phyloP scores from a whole-genome alignment of 805 yeast genomes.

The Kazachstania kunashirensis region DNA sequence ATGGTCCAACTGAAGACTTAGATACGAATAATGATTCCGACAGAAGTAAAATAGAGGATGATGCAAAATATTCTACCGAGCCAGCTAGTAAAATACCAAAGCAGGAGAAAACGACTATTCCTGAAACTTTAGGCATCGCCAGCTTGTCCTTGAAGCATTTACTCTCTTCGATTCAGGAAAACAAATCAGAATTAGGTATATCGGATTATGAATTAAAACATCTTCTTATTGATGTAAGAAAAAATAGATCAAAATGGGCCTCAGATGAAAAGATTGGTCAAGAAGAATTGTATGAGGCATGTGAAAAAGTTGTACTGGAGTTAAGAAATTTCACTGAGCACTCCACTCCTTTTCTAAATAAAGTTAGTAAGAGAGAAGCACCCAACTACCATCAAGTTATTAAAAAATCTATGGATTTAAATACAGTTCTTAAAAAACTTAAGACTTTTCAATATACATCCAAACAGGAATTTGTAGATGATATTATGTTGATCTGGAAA shows the following conservation, averaged over 20 bases:
- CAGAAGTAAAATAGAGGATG: constrained; percentile 19
- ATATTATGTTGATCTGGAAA: constrained; percentile 88
- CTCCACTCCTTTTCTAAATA: constrained; percentile 88
- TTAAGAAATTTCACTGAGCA: constrained; percentile 89
- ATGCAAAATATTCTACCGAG: constrained; percentile 3
- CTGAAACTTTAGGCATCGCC: constrained; percentile 59
- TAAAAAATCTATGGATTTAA: constrained; percentile 91
- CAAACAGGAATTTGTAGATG: constrained; percentile 88
- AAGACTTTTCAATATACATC: constrained; percentile 73
- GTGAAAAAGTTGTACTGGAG: constrained; percentile 89
- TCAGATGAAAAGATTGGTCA: constrained; percentile 92
- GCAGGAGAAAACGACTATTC: constrained; percentile 22
- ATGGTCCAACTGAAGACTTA: constrained; percentile 12
- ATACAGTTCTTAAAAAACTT: constrained; percentile 85
- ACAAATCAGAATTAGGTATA: constrained; percentile 63
- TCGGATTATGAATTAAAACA: constrained; percentile 78
- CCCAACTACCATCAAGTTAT: constrained; percentile 90
- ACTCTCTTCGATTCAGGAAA: constrained; percentile 64
- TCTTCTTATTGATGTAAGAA: constrained; percentile 83
- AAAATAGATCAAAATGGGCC: constrained; percentile 96
- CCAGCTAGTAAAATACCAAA: constrained; percentile 19
- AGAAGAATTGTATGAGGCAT: constrained; percentile 94
- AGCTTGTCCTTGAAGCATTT: constrained; percentile 72
- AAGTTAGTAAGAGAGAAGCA: constrained; percentile 96
- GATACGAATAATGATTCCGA: constrained; percentile 26